phyloP scores from a whole-genome alignment of 2,329 filamentous ascomycete species.

The Fusarium virguliforme region DNA sequence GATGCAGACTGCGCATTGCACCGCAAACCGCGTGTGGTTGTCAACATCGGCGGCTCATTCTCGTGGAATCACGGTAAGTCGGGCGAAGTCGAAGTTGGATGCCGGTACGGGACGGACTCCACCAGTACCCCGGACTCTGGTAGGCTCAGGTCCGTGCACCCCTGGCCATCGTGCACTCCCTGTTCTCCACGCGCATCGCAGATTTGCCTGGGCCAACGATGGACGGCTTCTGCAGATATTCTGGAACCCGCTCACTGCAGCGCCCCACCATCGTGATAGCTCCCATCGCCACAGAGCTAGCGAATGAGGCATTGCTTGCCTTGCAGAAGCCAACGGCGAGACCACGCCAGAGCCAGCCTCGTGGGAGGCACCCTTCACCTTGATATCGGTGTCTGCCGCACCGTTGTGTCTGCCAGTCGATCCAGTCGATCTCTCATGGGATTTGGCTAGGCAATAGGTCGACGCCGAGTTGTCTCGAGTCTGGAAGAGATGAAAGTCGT shows the following conservation, averaged over 20 bases:
- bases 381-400: conserved; percentile 14
- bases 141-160: conserved; percentile 33
- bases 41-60: conserved; percentile 39
- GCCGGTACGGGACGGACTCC: conserved; percentile 10
- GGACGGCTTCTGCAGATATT: conserved; percentile 46
- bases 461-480: neutral
- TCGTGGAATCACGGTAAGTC: conserved; percentile 33
- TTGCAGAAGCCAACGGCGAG: conserved; percentile 14
- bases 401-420: conserved; percentile 6
- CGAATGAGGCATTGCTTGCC: conserved; percentile 26
- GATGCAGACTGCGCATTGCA: conserved; percentile 14
- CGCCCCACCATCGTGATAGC: conserved; percentile 42
- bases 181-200: conserved; percentile 27
- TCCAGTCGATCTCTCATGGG: conserved; percentile 14
- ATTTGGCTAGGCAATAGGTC: neutral
- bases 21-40: conserved; percentile 31
- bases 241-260: conserved; percentile 44
- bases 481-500: neutral
- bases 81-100: conserved; percentile 26
- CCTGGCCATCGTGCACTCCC: conserved; percentile 23
- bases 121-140: conserved; percentile 37
- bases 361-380: conserved; percentile 11
- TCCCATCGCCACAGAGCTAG: conserved; percentile 21
- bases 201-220: conserved; percentile 31
- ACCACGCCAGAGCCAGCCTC: conserved; percentile 1